Percentiles rank a stretch among this genome's conserved stretches.
Evolutionary conservation across 345 rosid species (phyloP).

Genomic region (Rhizophora mangle): DNA sequence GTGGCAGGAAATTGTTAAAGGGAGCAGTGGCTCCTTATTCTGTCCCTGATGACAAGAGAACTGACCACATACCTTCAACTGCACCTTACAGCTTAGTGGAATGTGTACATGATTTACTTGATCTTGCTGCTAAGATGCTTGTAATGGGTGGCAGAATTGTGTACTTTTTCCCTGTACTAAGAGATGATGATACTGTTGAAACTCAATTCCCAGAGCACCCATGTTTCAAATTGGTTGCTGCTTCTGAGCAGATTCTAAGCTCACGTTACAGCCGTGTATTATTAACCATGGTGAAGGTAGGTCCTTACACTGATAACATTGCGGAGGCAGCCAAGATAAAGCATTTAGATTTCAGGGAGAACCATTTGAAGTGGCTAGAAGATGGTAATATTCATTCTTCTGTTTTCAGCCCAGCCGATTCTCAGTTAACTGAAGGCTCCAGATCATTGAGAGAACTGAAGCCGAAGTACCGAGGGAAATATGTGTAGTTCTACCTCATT

Average conservation of each 20-base stretch:
- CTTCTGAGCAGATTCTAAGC: conserved; percentile 89
- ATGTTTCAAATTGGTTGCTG: conserved; percentile 65
- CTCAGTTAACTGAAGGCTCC: conserved; percentile 28
- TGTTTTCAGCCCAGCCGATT: conserved; percentile 61
- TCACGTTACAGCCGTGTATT: conserved; percentile 75
- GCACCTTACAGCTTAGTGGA: conserved; percentile 82
- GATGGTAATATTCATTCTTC: conserved; percentile 86
- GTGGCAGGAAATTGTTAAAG: conserved; percentile 85
- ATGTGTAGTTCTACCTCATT: conserved; percentile 43
- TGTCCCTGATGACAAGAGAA: conserved; percentile 89
- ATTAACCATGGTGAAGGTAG: conserved; percentile 77
- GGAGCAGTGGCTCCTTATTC: conserved; percentile 81
- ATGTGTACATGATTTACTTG: conserved; percentile 85
- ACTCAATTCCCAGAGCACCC: conserved; percentile 68
- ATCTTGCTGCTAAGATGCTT: conserved; percentile 87
- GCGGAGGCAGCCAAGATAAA: conserved; percentile 55
- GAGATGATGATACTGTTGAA: conserved; percentile 54
- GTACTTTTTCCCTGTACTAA: conserved; percentile 73
- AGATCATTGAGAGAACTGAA: conserved; percentile 53
- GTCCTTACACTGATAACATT: conserved; percentile 53
- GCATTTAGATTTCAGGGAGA: conserved; percentile 82
- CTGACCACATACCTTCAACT: conserved; percentile 89
- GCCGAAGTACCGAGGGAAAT: conserved; percentile 85
- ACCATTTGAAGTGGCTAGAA: conserved; percentile 86
- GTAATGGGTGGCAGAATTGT: conserved; percentile 87